Evolutionary conservation across 2,329 filamentous ascomycete genomes (phyloP), one percentile per base, ranked within the genome.

Genomic region (Camillea tinctor): DNA sequence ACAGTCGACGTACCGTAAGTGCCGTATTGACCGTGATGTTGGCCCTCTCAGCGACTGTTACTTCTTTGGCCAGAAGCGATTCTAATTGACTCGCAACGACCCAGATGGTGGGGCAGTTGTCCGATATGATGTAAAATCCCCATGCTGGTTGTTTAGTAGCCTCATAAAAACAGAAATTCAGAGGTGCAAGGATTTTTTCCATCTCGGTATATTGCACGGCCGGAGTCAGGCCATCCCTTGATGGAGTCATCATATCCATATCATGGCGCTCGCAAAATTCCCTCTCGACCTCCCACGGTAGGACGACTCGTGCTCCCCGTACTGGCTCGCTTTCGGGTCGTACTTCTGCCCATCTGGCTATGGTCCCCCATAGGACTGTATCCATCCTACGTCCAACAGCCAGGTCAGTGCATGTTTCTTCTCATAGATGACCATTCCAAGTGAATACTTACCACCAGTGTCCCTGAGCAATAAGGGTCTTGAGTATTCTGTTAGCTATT

Each of bases 401-500:
- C 36, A n/a, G 17, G 11, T 44, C n/a, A 44, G 36, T n/a, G 3
- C 2, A 2, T 44, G 17, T 44, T 44, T 5, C 4, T 44, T 17
- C 36, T 9, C 6, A 11, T 6, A 6, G 36, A 1, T 15, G 15
- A n/a, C n/a, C n/a, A n/a, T n/a, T n/a, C 36, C 7, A 15, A 2
- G 6, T 30, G 26, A n/a, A 13, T 24, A n/a, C 55, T 52, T 52
- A 60, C 59, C 59, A 60, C 1, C 24, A 4, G 26, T 60, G 51
- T n/a, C 40, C 36, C 20, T 60, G 55, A 55, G 22, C 21, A 4
- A 58, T 53, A 22, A 60, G 36, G 8, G 55, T 40, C 9, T 23
- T 22, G 1, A 60, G 15, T 17, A 60, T 55, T 23, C 55, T 48
- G 51, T 58, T 58, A 9, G 55, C 52, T 36, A 60, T 30, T 24